Base-by-base conservation (phyloP, 352 stramenopile genomes). In the Pythium rishiriense region DNA sequence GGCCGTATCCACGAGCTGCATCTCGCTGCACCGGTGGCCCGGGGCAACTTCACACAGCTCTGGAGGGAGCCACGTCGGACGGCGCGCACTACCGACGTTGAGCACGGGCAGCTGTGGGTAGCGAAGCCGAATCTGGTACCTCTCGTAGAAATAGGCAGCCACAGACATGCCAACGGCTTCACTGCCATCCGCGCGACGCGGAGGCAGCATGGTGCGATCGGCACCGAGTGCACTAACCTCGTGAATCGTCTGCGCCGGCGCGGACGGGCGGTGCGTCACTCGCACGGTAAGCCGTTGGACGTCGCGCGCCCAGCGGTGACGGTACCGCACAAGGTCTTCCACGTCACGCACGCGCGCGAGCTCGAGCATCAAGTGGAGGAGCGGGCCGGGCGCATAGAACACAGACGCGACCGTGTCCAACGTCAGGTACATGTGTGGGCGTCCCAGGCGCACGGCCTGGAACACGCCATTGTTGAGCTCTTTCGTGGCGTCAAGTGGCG, bases 31-130 rank as follows among this genome's bases (percentile, higher is more conserved):
- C 11, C 54, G 62, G 26, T 64, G 62, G 12, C 62, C 55, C 12
- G 55, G 35, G 2, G 49, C 62, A 29, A 69, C 24, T 8, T 62
- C 28, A 22, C 62, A 69, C 8, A 69, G 24, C 48, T 69, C 62
- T 26, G 63, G 59, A 8, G 62, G 54, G 15, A 69, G 47, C 61
- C 61, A 68, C 31, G 54, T 37, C 15, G 52, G 61, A 21, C 41
- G 49, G 12, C 31, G 15, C 3, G 25, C 10, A 3, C 24, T 59
- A 26, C 62, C 62, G 1, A 64, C 55, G 42, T 63, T 64, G 8
- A 69, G 17, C 1, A 69, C 31, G 21, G 53, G 62, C n/a, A 69
- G 33, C 12, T 48, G 9, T 9, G 62, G 62, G 26, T 48, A 52
- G 25, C 48, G 46, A 8, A 69, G 54, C 0, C 14, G 37, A 19